Conservation (phyloP, 2,329 filamentous ascomycete genomes). For the Aspergillus puulaauensis region DNA sequence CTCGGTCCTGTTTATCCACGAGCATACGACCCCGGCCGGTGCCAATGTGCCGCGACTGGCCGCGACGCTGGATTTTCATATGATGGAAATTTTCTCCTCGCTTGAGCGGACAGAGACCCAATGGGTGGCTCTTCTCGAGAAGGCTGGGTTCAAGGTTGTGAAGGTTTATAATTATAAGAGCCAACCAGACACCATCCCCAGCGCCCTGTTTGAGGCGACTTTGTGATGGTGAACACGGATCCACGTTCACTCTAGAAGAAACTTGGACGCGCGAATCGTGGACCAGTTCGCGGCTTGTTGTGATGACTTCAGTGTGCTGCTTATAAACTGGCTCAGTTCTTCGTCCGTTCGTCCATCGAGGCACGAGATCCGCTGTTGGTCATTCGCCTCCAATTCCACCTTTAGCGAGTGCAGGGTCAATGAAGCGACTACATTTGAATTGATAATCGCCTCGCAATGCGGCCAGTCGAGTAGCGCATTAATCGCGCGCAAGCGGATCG, state of each 20-base stretch:
- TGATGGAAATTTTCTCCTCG: slow-evolving; percentile 22
- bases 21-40: slow-evolving; percentile 22
- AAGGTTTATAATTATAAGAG: slow-evolving; percentile 1
- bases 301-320: not conserved
- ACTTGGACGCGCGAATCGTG: not conserved
- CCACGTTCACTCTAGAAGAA: not conserved
- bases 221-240: not conserved
- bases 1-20: slow-evolving; percentile 28
- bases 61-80: slow-evolving; percentile 16
- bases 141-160: slow-evolving; percentile 15
- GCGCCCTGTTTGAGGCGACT: slow-evolving; percentile 7
- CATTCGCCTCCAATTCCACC: slow-evolving; percentile 2
- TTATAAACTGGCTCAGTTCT: not conserved
- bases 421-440: slow-evolving; percentile 12
- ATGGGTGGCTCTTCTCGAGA: slow-evolving; percentile 21
- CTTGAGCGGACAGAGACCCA: slow-evolving; percentile 23
- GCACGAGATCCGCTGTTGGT: not conserved
- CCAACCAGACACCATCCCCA: not conserved
- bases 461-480: slow-evolving; percentile 13
- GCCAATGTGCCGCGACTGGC: slow-evolving; percentile 8
- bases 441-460: slow-evolving; percentile 18
- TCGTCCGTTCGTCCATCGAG: not conserved
- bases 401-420: slow-evolving; percentile 9
- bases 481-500: slow-evolving; percentile 14
- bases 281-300: slow-evolving; percentile 2